Evolutionary conservation across 2,329 filamentous ascomycete species (phyloP).

Genomic region (Nemania sp.): DNA sequence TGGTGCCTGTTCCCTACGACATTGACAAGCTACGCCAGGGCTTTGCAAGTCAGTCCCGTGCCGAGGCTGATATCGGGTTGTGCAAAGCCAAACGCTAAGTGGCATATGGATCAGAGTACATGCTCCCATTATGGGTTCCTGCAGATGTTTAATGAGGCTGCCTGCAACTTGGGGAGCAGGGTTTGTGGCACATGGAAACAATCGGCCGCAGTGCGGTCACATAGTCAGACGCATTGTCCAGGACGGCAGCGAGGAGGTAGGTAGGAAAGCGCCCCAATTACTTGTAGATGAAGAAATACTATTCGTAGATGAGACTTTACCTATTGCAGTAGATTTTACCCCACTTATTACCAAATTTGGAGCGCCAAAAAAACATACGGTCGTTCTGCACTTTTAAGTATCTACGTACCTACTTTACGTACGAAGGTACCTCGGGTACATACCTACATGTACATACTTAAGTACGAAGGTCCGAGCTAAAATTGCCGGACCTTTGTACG

Average conservation of each 20-base stretch:
- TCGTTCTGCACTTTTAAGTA: no score
- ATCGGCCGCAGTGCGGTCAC: constrained; percentile 16
- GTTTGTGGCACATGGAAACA: constrained; percentile 1
- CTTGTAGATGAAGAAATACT: no score
- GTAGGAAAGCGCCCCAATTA: no score
- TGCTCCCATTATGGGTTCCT: constrained; percentile 22
- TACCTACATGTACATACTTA: no score
- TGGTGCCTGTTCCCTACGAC: neutral
- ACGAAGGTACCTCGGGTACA: no score
- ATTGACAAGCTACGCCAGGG: neutral
- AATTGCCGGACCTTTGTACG: no score
- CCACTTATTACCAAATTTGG: no score
- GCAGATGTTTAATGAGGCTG: constrained; percentile 14
- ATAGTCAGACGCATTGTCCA: constrained; percentile 14
- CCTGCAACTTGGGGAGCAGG: constrained; percentile 7
- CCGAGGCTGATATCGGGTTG: constrained; percentile 7
- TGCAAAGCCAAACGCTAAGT: constrained; percentile 2
- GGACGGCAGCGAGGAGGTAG: neutral
- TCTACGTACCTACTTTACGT: no score
- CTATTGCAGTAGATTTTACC: no score
- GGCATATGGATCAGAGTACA: neutral
- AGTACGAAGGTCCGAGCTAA: no score
- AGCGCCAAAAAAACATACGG: no score
- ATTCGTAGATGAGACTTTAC: no score
- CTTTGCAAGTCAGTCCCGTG: neutral